Evolutionary conservation across 1,139 yeast genomes (phyloP), one percentile per base, ranked within the genome.

Genomic region (Pichiaceae sp.): DNA sequence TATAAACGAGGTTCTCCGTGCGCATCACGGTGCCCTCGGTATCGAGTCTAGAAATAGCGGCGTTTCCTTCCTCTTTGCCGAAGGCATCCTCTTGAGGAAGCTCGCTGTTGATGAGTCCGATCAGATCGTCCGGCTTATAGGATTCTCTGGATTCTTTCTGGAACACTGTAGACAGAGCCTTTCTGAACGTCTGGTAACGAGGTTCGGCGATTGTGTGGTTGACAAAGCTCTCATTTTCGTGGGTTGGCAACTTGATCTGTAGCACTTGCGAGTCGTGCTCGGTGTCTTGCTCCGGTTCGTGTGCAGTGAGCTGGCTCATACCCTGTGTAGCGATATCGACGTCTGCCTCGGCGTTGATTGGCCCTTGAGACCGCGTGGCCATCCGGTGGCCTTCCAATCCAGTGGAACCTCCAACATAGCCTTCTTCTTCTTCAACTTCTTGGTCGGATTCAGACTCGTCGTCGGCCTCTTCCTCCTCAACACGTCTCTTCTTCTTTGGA

Each of bases 21-120:
- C 69, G 53, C 75, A 76, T 73, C 38, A 81, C 54, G 50, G 75
- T 70, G 48, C 76, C 77, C 46, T 75, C 75, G 4, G 60, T 64
- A 34, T 67, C 70, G 72, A 82, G 64, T 37, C 59, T 60, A 23
- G 57, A 56, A 37, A 80, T 57, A 17, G 79, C 87, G 16, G 72
- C 69, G 21, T 57, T 53, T 39, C 73, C 68, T 56, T 82, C 93
- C 4, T 53, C 60, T 3, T 54, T 52, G 12, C 64, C 59, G 52
- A 76, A 82, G 34, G 62, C 59, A 34, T 81, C 87, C 50, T 80
- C 89, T 46, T 74, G 80, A 4, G 74, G 65, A 35, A 80, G 57
- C 33, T 63, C 66, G 4, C 38, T 64, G 43, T 57, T 54, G 18
- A 55, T 39, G 26, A 39, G 12, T 14, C 34, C 37, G 8, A 50